Base-by-base conservation (phyloP, 1,284 basidiomycete genomes). In the Vanrija pseudolonga region DNA sequence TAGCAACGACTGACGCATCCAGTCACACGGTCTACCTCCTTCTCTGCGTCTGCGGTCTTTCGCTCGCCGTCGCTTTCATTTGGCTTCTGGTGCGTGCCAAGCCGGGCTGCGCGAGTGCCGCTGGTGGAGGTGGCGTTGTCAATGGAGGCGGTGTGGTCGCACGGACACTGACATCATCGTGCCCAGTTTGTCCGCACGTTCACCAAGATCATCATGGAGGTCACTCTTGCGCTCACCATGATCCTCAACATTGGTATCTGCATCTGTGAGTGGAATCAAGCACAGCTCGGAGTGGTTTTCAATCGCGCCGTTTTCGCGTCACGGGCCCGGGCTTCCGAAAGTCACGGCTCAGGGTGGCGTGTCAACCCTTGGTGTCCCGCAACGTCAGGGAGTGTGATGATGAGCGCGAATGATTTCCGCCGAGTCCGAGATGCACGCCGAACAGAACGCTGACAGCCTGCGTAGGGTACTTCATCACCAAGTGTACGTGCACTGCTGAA, bases 201-300 rank as follows among this genome's bases (percentile, higher is more conserved):
- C 73, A 92, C 90, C 48, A 85, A 80, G 60, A 71, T 83, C 20
- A 87, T 92, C 65, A 87, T 90, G 82, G 88, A 90, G 66, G 82
- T 90, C 47, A 88, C 88, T 0, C 80, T 91, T 11, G 77, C 87
- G 17, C 76, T 90, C 19, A 84, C 84, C 4, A 86, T 89, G 43
- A 46, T 82, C 4, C 76, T 89, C 57, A 90, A 90, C 69, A 87
- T 89, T 68, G 67, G 83, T 45, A 67, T 73, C 40, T 76, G 70
- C 50, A 66, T 73, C 53, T 73, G 71, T 73, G 47, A 56, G 79
- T 26, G 24, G 24, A 9, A 26, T 32, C 32, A 8, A n/a, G 2
- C 3, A 26, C 26, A n/a, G 45, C 22, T 20, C 18, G 43, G 7
- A 12, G 32, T 32, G 12, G 32, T 32, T 32, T 32, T 32, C 32